These are phyloP conservation scores for Corchorus olitorius DNA, from an alignment of 345 rosid genomes.

Conservation along the genomic window DNA sequence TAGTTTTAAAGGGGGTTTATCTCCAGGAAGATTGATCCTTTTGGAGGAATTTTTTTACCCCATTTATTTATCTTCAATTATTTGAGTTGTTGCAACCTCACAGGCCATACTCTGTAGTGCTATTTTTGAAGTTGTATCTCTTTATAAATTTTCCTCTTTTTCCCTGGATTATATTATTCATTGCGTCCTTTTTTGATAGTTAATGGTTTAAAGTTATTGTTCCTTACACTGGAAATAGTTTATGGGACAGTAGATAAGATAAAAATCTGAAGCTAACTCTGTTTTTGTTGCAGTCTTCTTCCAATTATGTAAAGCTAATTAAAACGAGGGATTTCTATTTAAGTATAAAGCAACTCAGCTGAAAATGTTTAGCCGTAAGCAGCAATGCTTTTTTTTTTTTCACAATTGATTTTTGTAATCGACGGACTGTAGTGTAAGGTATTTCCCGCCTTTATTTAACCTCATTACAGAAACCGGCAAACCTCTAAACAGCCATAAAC, in stretches of 20 bases:
- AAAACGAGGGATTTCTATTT: too few species aligned
- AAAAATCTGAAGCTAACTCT: too few species aligned
- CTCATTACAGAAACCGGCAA: not conserved
- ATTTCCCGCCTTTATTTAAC: conserved; percentile 21
- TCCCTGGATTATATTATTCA: not conserved
- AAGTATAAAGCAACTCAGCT: too few species aligned
- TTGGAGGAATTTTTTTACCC: conserved; percentile 5
- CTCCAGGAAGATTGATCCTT: not conserved
- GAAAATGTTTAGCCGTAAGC: too few species aligned
- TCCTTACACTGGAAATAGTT: too few species aligned
- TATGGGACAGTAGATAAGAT: too few species aligned
- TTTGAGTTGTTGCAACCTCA: conserved; percentile 3
- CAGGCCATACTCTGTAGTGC: not conserved
- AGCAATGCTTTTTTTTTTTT: not conserved
- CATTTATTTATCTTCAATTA: not conserved
- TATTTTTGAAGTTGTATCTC: not conserved
- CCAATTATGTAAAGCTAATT: too few species aligned
- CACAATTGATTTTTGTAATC: not conserved
- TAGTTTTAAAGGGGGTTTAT: conserved; percentile 12
- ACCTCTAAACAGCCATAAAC: not conserved
- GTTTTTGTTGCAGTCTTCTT: too few species aligned
- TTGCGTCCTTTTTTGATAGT: not conserved
- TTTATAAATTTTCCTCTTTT: not conserved
- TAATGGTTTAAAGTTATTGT: not conserved
- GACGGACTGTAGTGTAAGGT: not conserved